Conservation (phyloP, 202 grass and related monocot genomes). For the Zizania palustris region DNA sequence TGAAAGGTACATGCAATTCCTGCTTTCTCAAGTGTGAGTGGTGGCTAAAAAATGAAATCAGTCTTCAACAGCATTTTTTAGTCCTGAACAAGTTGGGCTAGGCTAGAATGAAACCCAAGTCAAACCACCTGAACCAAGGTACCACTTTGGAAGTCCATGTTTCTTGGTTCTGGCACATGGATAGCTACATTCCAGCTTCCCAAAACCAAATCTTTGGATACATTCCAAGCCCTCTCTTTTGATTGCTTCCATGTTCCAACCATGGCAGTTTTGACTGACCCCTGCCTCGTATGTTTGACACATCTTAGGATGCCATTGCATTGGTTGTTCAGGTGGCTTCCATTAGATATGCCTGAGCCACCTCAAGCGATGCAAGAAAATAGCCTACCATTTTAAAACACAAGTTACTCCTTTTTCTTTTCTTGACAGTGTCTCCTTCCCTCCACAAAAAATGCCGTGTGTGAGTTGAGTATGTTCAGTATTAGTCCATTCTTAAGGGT, state of each 20-base stretch:
- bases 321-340: background rate
- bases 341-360: background rate
- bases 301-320: background rate
- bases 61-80: background rate
- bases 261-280: background rate
- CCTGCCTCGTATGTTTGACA: too few species aligned
- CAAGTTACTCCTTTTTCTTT: background rate
- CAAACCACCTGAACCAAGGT: background rate
- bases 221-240: background rate
- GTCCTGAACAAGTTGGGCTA: background rate
- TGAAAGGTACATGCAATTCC: background rate
- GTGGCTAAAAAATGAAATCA: background rate
- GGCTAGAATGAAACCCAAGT: background rate
- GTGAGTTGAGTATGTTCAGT: slow-evolving; percentile 10
- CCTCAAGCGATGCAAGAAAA: background rate
- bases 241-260: background rate
- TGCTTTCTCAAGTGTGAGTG: slow-evolving; percentile 2
- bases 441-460: background rate
- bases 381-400: slow-evolving; percentile 9
- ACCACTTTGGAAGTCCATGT: background rate
- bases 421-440: too few species aligned
- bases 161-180: too few species aligned
- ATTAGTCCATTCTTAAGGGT: background rate
- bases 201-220: background rate
- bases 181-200: too few species aligned